phyloP scores from a whole-genome alignment of 768 basidiomycete genomes.

The Mycena filopes region DNA sequence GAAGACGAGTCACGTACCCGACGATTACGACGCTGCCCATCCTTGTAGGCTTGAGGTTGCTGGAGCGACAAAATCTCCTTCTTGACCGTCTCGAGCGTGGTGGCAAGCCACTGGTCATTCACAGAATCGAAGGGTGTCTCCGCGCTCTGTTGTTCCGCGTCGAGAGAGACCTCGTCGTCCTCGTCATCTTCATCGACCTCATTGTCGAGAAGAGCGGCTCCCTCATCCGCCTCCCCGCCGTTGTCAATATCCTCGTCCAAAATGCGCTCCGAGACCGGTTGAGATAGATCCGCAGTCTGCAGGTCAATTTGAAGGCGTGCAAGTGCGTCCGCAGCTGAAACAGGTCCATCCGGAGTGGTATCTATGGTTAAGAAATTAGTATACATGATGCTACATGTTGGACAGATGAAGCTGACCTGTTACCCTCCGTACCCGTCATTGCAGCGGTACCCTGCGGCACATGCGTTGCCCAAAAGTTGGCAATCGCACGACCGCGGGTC shows the following conservation, averaged over 20 bases:
- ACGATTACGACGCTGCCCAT: constrained; percentile 24
- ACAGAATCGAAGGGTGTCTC: constrained; percentile 1
- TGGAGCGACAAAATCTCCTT: constrained; percentile 9
- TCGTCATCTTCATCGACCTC: constrained; percentile 14
- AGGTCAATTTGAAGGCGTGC: constrained; percentile 2
- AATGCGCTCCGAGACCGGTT: neutral
- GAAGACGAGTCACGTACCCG: constrained; percentile 2
- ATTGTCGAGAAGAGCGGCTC: constrained; percentile 13
- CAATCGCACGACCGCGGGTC: neutral
- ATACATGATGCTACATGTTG: neutral
- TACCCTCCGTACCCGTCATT: neutral
- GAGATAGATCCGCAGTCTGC: neutral
- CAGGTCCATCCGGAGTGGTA: neutral
- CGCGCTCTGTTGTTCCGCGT: constrained; percentile 7
- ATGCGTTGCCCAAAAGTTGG: constrained; percentile 7
- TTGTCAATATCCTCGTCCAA: constrained; percentile 11
- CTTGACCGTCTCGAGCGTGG: constrained; percentile 11
- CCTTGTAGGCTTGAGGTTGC: constrained; percentile 17
- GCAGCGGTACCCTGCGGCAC: neutral
- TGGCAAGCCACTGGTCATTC: constrained; percentile 15
- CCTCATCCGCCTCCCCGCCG: neutral
- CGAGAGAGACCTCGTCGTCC: constrained; percentile 2
- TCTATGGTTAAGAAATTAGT: neutral
- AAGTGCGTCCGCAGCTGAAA: neutral
- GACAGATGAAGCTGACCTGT: neutral